Evolutionary conservation across 352 stramenopile species (phyloP).

Genomic region (Globisporangium nunn): DNA sequence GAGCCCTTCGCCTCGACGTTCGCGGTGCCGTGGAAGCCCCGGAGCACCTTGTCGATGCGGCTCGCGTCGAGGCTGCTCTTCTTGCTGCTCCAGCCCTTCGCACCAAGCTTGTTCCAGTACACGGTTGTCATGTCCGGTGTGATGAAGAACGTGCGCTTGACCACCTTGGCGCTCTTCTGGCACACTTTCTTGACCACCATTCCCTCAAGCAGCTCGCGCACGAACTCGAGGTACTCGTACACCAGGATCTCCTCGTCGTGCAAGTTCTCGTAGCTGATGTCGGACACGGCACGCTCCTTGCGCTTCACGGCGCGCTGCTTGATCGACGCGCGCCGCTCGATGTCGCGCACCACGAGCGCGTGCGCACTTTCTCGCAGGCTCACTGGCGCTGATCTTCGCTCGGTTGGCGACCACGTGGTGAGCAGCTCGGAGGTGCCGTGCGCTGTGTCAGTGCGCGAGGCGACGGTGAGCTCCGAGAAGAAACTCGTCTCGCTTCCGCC

Average conservation of each 20-base stretch:
- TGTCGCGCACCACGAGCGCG: constrained; percentile 22
- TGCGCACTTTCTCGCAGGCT: constrained; percentile 8
- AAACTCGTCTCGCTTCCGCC: constrained; percentile 13
- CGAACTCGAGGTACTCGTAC: constrained; percentile 71
- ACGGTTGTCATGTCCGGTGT: constrained; percentile 35
- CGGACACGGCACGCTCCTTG: constrained; percentile 31
- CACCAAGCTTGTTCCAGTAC: constrained; percentile 50
- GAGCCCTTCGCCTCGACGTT: constrained; percentile 21
- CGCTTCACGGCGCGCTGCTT: constrained; percentile 40
- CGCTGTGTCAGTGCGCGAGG: not conserved
- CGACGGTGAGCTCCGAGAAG: constrained; percentile 5
- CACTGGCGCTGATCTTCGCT: not conserved
- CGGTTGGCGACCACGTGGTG: not conserved
- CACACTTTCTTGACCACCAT: constrained; percentile 59
- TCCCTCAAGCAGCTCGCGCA: constrained; percentile 51
- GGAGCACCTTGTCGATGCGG: constrained; percentile 41
- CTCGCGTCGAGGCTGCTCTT: constrained; percentile 43
- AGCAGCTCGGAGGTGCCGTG: constrained; percentile 6
- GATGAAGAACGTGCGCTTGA: constrained; percentile 55
- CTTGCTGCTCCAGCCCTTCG: constrained; percentile 30
- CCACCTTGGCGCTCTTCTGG: constrained; percentile 48
- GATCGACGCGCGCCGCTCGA: constrained; percentile 37
- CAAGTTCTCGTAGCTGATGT: constrained; percentile 60
- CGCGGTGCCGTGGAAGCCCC: constrained; percentile 29
- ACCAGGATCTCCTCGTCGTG: constrained; percentile 51